A percentile compares a stretch with the other conserved stretches of the same genome.
Evolutionary conservation across 1,284 basidiomycete species (phyloP).

Genomic region (Heliocybe sulcata): DNA sequence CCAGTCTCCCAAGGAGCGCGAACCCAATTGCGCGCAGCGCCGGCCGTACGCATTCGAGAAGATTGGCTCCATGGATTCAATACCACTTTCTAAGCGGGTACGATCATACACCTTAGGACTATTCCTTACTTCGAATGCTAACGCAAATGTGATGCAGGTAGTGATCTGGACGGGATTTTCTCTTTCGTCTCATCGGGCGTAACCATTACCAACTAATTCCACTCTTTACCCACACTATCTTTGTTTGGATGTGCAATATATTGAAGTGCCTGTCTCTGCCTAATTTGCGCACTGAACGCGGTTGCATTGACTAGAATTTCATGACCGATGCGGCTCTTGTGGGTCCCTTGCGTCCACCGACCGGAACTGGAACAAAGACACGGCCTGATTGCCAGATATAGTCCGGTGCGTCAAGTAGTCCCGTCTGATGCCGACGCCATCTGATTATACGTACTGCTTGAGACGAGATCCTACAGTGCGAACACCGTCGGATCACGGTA

Average conservation of each 20-base stretch:
- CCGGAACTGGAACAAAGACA: neutral
- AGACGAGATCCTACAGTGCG: too few species aligned
- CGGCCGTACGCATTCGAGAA: constrained; percentile 57
- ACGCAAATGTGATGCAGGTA: neutral
- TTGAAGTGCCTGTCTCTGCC: too few species aligned
- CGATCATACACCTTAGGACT: neutral
- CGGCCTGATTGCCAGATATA: neutral
- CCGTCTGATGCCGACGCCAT: neutral
- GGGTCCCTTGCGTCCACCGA: neutral
- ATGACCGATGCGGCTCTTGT: too few species aligned
- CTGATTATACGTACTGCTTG: neutral
- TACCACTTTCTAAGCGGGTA: neutral
- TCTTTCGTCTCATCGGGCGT: too few species aligned
- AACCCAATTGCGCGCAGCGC: constrained; percentile 61
- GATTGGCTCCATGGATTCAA: constrained; percentile 7
- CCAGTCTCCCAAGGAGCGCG: constrained; percentile 61
- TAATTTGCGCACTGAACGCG: too few species aligned
- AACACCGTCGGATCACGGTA: too few species aligned
- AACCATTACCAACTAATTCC: too few species aligned
- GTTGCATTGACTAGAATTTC: too few species aligned
- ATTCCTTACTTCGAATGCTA: neutral
- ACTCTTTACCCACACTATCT: too few species aligned
- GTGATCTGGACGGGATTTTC: too few species aligned
- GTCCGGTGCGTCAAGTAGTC: neutral
- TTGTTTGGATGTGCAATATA: too few species aligned